Conservation (phyloP, 345 rosid species). For the Atalantia buxifolia region DNA sequence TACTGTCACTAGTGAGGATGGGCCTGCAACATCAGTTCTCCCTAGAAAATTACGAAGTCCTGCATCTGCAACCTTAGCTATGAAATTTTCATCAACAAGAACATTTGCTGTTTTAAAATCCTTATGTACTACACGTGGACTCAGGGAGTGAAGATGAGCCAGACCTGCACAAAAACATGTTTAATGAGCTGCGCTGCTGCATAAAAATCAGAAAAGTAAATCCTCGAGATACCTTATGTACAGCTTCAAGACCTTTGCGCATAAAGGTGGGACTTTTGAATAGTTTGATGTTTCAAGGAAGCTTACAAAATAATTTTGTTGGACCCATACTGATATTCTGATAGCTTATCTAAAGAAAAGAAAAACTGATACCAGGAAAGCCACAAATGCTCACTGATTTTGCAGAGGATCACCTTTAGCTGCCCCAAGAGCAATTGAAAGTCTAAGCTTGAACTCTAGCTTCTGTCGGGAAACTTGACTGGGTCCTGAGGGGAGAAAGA, state of each 20-base stretch:
- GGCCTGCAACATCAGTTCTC: constrained; percentile 63
- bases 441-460: constrained; percentile 93
- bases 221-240: background rate
- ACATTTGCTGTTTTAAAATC: constrained; percentile 92
- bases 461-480: constrained; percentile 64
- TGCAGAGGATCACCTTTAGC: constrained; percentile 95
- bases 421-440: constrained; percentile 83
- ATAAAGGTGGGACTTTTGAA: too few species aligned
- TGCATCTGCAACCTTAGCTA: constrained; percentile 92
- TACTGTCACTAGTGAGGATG: constrained; percentile 65
- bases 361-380: constrained; percentile 64
- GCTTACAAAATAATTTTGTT: constrained; percentile 23
- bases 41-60: constrained; percentile 82
- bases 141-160: constrained; percentile 82
- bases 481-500: constrained; percentile 42
- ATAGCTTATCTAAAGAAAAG: constrained; percentile 34
- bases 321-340: constrained; percentile 8
- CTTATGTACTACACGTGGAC: constrained; percentile 82
- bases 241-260: constrained; percentile 11
- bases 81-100: constrained; percentile 85
- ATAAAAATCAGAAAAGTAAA: constrained; percentile 22
- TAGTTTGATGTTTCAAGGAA: constrained; percentile 13
- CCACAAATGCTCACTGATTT: constrained; percentile 79
- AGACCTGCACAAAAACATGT: constrained; percentile 52
- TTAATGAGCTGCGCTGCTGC: constrained; percentile 8